Evolutionary conservation across 495 filamentous ascomycete genomes (phyloP).

Genomic region (Antarctomyces pellizariae): DNA sequence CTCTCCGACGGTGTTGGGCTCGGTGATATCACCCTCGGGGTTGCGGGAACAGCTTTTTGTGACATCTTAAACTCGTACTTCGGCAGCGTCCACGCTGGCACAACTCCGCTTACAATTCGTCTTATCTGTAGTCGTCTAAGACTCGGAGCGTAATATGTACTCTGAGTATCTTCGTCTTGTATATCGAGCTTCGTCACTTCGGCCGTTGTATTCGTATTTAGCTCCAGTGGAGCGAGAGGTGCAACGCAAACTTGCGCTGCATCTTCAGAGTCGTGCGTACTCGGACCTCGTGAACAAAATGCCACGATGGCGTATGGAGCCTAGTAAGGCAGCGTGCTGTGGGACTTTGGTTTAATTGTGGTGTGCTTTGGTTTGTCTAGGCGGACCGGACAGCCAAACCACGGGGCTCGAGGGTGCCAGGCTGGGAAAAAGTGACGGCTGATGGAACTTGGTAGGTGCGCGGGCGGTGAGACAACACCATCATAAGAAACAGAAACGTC

Average conservation of each 20-base stretch:
- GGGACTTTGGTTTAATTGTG: no score
- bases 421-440: no score
- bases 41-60: constrained; percentile 28
- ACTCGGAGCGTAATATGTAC: constrained; percentile 17
- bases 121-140: constrained; percentile 18
- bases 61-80: constrained; percentile 26
- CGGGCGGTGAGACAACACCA: no score
- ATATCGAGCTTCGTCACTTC: constrained; percentile 16
- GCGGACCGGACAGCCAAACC: no score
- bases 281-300: no score
- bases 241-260: constrained; percentile 11
- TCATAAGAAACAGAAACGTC: no score
- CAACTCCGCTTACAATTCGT: constrained; percentile 26
- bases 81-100: constrained; percentile 21
- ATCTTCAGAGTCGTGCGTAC: no score
- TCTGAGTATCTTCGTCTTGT: constrained; percentile 23
- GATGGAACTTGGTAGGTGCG: no score
- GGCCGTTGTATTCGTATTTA: constrained; percentile 5
- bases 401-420: no score
- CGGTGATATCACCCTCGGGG: constrained; percentile 48
- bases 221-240: constrained; percentile 8
- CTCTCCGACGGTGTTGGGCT: constrained; percentile 38
- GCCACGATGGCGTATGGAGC: no score
- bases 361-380: no score
- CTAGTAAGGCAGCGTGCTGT: no score